phyloP scores from a whole-genome alignment of 2,329 filamentous ascomycete species.

The Aspergillus novofumigatus region DNA sequence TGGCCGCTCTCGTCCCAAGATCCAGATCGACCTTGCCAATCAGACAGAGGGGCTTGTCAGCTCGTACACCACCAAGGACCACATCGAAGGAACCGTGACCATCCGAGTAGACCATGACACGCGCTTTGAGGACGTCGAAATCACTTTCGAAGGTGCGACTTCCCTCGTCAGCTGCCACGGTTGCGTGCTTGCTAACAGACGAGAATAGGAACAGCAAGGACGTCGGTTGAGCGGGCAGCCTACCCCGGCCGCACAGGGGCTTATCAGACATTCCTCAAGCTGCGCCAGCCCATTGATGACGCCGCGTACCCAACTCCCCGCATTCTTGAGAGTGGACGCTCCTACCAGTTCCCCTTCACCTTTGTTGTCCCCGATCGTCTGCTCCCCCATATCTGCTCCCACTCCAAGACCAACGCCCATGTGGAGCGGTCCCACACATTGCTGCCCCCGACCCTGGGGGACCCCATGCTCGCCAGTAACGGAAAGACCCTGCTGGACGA shows the following conservation, averaged over 20 bases:
- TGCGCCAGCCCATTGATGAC: slow-evolving; percentile 56
- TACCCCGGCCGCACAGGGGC: slow-evolving; percentile 53
- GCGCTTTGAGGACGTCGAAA: slow-evolving; percentile 55
- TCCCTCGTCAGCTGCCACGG: background rate
- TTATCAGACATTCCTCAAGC: slow-evolving; percentile 57
- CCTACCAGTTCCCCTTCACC: slow-evolving; percentile 59
- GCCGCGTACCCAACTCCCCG: slow-evolving; percentile 52
- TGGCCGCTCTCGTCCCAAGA: slow-evolving; percentile 25
- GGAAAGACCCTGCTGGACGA: slow-evolving; percentile 55
- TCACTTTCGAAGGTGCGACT: slow-evolving; percentile 52
- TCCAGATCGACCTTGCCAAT: slow-evolving; percentile 27
- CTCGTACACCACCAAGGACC: slow-evolving; percentile 55
- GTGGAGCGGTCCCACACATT: slow-evolving; percentile 54
- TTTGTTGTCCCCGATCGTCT: slow-evolving; percentile 61
- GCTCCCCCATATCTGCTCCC: slow-evolving; percentile 56
- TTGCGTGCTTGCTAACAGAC: slow-evolving; percentile 4
- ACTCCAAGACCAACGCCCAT: slow-evolving; percentile 48
- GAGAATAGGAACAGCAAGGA: slow-evolving; percentile 45
- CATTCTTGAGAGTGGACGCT: slow-evolving; percentile 51
- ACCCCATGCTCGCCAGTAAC: slow-evolving; percentile 50
- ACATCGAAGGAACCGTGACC: slow-evolving; percentile 51
- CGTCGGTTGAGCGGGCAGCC: slow-evolving; percentile 53
- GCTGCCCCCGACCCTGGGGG: slow-evolving; percentile 60
- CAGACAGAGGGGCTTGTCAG: slow-evolving; percentile 37
- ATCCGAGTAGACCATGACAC: slow-evolving; percentile 51